A percentile compares a stretch with the other conserved stretches of the same genome.
Evolutionary conservation across 2,329 filamentous ascomycete species (phyloP).

Genomic region (Alternaria sp.): DNA sequence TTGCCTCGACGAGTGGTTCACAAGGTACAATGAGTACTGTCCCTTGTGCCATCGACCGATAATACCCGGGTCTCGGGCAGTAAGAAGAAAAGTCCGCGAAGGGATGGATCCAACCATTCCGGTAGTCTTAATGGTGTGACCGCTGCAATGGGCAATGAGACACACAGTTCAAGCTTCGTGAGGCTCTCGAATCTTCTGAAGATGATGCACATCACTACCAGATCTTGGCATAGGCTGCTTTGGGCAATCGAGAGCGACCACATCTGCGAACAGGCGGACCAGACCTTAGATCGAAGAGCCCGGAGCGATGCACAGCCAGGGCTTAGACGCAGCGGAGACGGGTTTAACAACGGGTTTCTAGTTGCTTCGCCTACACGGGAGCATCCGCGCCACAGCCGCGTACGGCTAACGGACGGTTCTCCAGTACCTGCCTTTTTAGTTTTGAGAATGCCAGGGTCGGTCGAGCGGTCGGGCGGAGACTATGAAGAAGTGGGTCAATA

Average conservation of each 20-base stretch:
- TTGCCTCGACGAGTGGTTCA: constrained; percentile 49
- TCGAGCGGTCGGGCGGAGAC: neutral
- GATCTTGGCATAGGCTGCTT: neutral
- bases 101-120: constrained; percentile 17
- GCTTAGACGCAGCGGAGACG: neutral
- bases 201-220: neutral
- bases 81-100: constrained; percentile 11
- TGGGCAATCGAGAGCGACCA: neutral
- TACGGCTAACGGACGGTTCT: neutral
- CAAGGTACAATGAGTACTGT: constrained; percentile 46
- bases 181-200: neutral
- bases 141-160: neutral
- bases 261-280: neutral
- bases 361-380: neutral
- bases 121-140: constrained; percentile 33
- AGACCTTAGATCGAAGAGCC: neutral
- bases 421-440: neutral
- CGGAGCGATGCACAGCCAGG: neutral
- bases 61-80: constrained; percentile 31
- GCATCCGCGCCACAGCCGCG: neutral
- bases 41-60: constrained; percentile 48
- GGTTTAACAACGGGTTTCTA: neutral
- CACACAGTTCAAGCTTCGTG: neutral
- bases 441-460: neutral
- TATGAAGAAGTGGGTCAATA: neutral